Percentiles rank a stretch among this genome's conserved stretches.
phyloP scores from a whole-genome alignment of 2,329 filamentous ascomycete species.

The Monosporascus sp. region DNA sequence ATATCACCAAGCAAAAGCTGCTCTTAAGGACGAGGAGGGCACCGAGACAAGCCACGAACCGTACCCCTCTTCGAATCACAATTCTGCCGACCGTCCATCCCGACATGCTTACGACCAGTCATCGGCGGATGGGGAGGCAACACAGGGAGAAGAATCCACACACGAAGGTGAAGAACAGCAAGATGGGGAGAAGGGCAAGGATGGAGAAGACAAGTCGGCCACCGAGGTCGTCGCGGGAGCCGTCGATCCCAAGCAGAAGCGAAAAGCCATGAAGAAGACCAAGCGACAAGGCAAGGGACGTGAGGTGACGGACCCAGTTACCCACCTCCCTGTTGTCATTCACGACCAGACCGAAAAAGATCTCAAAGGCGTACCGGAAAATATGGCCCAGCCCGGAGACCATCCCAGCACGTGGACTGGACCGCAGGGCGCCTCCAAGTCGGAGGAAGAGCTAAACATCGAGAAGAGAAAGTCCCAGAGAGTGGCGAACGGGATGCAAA shows the following conservation, averaged over 20 bases:
- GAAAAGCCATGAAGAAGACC: slow-evolving; percentile 42
- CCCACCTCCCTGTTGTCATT: slow-evolving; percentile 62
- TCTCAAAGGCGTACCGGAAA: slow-evolving; percentile 37
- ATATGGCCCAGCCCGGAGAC: slow-evolving; percentile 28
- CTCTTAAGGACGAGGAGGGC: slow-evolving; percentile 28
- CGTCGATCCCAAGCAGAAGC: slow-evolving; percentile 39
- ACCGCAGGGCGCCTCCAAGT: slow-evolving; percentile 32
- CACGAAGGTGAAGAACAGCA: slow-evolving; percentile 2
- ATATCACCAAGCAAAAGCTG: slow-evolving; percentile 30
- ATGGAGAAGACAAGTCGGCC: slow-evolving; percentile 21
- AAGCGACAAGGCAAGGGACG: slow-evolving; percentile 42
- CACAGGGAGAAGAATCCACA: slow-evolving; percentile 7
- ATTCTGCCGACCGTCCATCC: slow-evolving; percentile 16
- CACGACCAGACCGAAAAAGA: slow-evolving; percentile 64
- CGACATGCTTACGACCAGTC: slow-evolving; percentile 11
- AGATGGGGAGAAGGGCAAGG: slow-evolving; percentile 4
- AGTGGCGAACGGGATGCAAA: slow-evolving; percentile 35
- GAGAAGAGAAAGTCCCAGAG: slow-evolving; percentile 32
- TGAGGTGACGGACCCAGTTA: slow-evolving; percentile 67
- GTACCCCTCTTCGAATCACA: slow-evolving; percentile 30
- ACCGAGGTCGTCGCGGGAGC: slow-evolving; percentile 32
- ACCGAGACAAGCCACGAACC: slow-evolving; percentile 24
- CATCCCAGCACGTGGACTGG: slow-evolving; percentile 34
- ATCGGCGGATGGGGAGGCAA: slow-evolving; percentile 5
- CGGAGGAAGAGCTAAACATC: slow-evolving; percentile 29